Evolutionary conservation across 495 filamentous ascomycete species (phyloP).

Genomic region (Talaromyces ruber): DNA sequence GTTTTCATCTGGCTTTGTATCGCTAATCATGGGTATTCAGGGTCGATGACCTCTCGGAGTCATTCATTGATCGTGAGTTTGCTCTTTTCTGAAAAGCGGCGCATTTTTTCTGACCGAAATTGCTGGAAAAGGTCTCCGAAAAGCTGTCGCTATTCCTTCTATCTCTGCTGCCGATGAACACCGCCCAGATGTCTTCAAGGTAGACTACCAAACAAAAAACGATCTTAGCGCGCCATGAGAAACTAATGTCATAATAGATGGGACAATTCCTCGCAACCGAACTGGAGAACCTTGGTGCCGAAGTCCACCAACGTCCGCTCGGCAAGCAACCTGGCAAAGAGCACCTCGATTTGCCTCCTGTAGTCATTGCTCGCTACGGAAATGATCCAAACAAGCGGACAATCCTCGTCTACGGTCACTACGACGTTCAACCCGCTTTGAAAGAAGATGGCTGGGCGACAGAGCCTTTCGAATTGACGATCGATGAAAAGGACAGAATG

Average conservation of each 20-base stretch:
- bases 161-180: conserved; percentile 85
- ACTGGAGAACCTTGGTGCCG: conserved; percentile 73
- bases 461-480: conserved; percentile 83
- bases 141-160: conserved; percentile 93
- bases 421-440: conserved; percentile 94
- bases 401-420: conserved; percentile 95
- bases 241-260: conserved; percentile 50
- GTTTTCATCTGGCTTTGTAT: not conserved
- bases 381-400: conserved; percentile 85
- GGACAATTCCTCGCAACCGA: conserved; percentile 80
- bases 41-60: conserved; percentile 70
- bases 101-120: not conserved
- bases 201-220: conserved; percentile 17
- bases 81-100: not conserved
- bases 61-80: conserved; percentile 79
- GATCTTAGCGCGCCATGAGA: conserved; percentile 52
- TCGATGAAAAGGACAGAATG: conserved; percentile 88
- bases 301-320: conserved; percentile 72
- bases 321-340: conserved; percentile 88
- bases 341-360: conserved; percentile 84
- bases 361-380: conserved; percentile 85
- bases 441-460: conserved; percentile 95
- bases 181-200: conserved; percentile 76
- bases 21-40: conserved; percentile 19
- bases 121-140: conserved; percentile 50